Percentiles rank a stretch among this genome's conserved stretches.
phyloP scores from a whole-genome alignment of 805 yeast species.

The Lachancea thermotolerans region DNA sequence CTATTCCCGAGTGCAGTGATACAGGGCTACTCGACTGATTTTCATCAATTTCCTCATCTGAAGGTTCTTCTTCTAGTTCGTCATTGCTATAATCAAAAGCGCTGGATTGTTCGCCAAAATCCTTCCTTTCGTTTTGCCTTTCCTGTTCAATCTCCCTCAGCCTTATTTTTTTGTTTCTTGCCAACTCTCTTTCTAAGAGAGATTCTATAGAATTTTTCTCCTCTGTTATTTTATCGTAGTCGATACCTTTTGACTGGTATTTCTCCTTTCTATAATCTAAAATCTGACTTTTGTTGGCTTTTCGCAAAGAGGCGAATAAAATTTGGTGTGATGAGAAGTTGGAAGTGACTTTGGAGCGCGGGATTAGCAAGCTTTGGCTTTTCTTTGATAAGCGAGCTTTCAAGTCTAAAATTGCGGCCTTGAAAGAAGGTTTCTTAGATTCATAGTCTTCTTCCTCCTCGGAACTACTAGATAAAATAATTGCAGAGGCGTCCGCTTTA shows the following conservation, averaged over 20 bases:
- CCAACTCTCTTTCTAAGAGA: slow-evolving; percentile 44
- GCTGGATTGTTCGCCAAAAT: slow-evolving; percentile 1
- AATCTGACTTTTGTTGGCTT: slow-evolving; percentile 43
- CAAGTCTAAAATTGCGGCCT: slow-evolving; percentile 32
- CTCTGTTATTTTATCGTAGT: slow-evolving; percentile 35
- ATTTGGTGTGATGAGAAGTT: slow-evolving; percentile 21
- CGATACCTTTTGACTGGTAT: slow-evolving; percentile 39
- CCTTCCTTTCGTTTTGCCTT: slow-evolving; percentile 1
- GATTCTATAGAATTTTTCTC: slow-evolving; percentile 30
- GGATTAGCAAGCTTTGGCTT: slow-evolving; percentile 1
- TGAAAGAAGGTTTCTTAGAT: slow-evolving; percentile 23
- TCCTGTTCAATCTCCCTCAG: slow-evolving; percentile 34
- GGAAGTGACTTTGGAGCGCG: slow-evolving; percentile 5
- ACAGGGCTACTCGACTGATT: neutral
- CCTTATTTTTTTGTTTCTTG: slow-evolving; percentile 41
- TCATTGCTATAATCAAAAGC: slow-evolving; percentile 19
- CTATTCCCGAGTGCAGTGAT: slow-evolving; percentile 5
- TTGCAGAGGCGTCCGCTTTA: neutral
- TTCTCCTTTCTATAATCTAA: slow-evolving; percentile 43
- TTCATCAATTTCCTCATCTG: neutral
- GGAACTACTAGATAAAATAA: slow-evolving; percentile 15
- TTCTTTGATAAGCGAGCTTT: slow-evolving; percentile 32
- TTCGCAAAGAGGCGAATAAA: slow-evolving; percentile 34
- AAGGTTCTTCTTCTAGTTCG: slow-evolving; percentile 11
- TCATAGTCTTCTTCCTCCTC: slow-evolving; percentile 15